Evolutionary conservation across 164 flowering plant species (phyloP), one percentile per base, ranked within the genome.

Genomic region (Protea cynaroides): DNA sequence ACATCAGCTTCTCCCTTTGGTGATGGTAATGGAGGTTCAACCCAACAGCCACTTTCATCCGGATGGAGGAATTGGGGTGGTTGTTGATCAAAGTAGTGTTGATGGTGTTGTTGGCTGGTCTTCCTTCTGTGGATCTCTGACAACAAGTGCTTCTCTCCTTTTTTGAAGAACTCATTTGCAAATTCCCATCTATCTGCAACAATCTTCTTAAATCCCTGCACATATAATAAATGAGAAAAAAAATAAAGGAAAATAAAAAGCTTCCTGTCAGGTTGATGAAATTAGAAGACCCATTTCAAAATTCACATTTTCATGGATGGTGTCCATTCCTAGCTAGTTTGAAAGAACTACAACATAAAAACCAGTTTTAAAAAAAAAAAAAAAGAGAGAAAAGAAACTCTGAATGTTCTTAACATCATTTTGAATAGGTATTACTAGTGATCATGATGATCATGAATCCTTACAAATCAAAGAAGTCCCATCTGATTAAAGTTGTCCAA

Each of bases 171-270:
- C 59, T 82, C 83, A 61, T 82, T 84, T 64, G 82, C 86, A 74
- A 84, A 84, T 65, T 84, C 88, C 88, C 85, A 84, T 61, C 82
- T 78, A 65, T 83, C 84, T 44, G 87, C 71, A 50, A 76, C 87
- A 11, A 81, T 75, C 75, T 83, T 83, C 65, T 73, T 78, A 53
- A 83, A 83, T 29, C 87, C 83, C 87, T 83, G 76, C 58, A 78
- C 18, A 46, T 1, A 21, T 18, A 40, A 38, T 34, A 50, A 15
- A 51, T 51, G 40, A 66, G 13, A 14, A 22, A 51, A 56, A 52
- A 10, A 17, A 47, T 50, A 43, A 12, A 11, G 25, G 19, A 61
- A 57, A 15, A 57, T 24, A n/a, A 50, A 53, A n/a, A 66, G 23
- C 56, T 62, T 36, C 2, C 14, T 62, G 51, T 59, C 63, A 59